Percentiles rank a stretch among this genome's conserved stretches.
Evolutionary conservation across 768 basidiomycete species (phyloP).

Genomic region (Boletellus ananas): DNA sequence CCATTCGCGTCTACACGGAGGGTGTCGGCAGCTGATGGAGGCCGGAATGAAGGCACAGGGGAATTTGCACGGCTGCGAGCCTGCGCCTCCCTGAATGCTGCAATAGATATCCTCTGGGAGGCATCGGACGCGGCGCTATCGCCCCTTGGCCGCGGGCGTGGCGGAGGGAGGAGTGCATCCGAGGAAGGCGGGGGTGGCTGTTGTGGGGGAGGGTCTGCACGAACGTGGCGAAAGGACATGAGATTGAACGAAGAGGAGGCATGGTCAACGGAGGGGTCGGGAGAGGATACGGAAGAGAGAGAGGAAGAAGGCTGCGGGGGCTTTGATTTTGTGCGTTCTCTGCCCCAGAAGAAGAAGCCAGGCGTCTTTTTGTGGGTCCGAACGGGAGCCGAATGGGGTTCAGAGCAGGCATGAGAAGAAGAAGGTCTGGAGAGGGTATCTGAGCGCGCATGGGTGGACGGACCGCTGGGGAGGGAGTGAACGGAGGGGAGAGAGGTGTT

Average conservation of each 20-base stretch:
- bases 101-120: conserved; percentile 74
- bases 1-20: conserved; percentile 25
- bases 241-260: conserved; percentile 57
- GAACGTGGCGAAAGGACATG: conserved; percentile 68
- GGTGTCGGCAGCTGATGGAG: conserved; percentile 33
- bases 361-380: conserved; percentile 32
- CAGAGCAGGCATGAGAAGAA: conserved; percentile 9
- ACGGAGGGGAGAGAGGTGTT: conserved; percentile 43
- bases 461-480: conserved; percentile 54
- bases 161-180: conserved; percentile 33
- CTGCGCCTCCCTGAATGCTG: conserved; percentile 77
- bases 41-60: conserved; percentile 50
- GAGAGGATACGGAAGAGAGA: conserved; percentile 20
- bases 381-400: conserved; percentile 6
- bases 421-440: conserved; percentile 21
- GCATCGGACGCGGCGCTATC: conserved; percentile 59
- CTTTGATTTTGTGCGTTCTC: conserved; percentile 36
- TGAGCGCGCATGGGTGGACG: conserved; percentile 15
- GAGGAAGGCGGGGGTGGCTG: conserved; percentile 25
- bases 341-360: conserved; percentile 34
- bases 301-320: conserved; percentile 25
- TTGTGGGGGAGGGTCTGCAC: conserved; percentile 37
- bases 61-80: conserved; percentile 60
- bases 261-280: conserved; percentile 11
- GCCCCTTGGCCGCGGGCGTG: conserved; percentile 49